phyloP scores from a whole-genome alignment of 495 filamentous ascomycete genomes.

The Penicillium crystallinum region DNA sequence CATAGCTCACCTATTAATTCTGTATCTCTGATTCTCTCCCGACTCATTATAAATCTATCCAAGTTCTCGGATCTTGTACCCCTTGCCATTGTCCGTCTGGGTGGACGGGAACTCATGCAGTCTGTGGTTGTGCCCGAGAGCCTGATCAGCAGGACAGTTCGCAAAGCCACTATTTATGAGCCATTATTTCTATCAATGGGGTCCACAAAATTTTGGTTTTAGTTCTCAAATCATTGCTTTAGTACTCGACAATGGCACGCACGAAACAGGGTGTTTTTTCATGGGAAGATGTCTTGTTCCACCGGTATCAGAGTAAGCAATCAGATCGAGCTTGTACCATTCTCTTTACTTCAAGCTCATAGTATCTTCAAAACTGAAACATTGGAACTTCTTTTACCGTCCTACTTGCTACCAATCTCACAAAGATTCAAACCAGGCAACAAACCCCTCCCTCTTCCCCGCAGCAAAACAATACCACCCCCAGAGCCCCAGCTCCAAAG shows the following conservation, averaged over 20 bases:
- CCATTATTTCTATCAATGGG: neutral
- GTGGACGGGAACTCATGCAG: constrained; percentile 17
- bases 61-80: too few species aligned
- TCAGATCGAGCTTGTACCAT: too few species aligned
- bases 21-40: constrained; percentile 2
- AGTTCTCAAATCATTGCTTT: neutral
- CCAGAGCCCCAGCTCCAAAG: constrained; percentile 27
- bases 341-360: too few species aligned
- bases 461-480: constrained; percentile 5
- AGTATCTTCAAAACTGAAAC: too few species aligned
- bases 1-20: too few species aligned
- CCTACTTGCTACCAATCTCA: neutral
- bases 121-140: constrained; percentile 5
- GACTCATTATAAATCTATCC: constrained; percentile 2
- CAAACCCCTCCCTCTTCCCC: constrained; percentile 32
- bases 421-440: constrained; percentile 24
- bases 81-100: constrained; percentile 6
- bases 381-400: neutral
- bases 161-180: neutral
- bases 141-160: constrained; percentile 14
- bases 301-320: constrained; percentile 41
- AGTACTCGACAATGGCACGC: constrained; percentile 29
- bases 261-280: constrained; percentile 42
- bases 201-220: neutral
- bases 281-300: constrained; percentile 45